phyloP scores from a whole-genome alignment of 1,139 yeast genomes.

The Wickerhamiella pararugosa region DNA sequence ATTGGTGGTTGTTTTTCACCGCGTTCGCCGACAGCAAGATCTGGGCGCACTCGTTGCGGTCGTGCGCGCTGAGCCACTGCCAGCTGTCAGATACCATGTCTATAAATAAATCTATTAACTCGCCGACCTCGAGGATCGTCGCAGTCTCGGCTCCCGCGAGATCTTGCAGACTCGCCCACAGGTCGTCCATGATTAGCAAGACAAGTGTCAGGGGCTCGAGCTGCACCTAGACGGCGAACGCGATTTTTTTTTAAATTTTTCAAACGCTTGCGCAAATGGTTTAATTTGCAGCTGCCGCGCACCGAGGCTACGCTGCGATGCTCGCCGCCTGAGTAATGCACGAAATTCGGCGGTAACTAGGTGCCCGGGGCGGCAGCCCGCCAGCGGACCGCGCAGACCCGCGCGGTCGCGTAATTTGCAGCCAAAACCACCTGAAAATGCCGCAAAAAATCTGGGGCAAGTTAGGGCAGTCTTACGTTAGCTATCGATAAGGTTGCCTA shows the following conservation, averaged over 20 bases:
- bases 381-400: no score
- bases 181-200: conserved; percentile 4
- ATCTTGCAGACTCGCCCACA: conserved; percentile 5
- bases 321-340: no score
- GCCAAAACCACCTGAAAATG: neutral
- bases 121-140: conserved; percentile 5
- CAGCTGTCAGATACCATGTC: conserved; percentile 5
- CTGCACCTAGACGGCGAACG: neutral
- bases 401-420: neutral
- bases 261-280: no score
- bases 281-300: no score
- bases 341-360: no score
- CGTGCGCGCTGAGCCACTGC: conserved; percentile 1
- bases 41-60: conserved; percentile 2
- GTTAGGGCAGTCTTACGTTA: neutral
- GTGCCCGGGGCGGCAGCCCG: no score
- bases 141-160: conserved; percentile 1
- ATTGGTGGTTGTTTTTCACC: neutral
- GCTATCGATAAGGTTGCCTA: neutral
- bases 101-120: conserved; percentile 6
- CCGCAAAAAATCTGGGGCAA: neutral
- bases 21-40: conserved; percentile 3
- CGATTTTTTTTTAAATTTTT: no score
- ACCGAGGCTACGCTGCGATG: no score
- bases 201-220: neutral